Evolutionary conservation across 352 stramenopile species (phyloP), one percentile per base, ranked within the genome.

Genomic region (Pythium brachiatum): DNA sequence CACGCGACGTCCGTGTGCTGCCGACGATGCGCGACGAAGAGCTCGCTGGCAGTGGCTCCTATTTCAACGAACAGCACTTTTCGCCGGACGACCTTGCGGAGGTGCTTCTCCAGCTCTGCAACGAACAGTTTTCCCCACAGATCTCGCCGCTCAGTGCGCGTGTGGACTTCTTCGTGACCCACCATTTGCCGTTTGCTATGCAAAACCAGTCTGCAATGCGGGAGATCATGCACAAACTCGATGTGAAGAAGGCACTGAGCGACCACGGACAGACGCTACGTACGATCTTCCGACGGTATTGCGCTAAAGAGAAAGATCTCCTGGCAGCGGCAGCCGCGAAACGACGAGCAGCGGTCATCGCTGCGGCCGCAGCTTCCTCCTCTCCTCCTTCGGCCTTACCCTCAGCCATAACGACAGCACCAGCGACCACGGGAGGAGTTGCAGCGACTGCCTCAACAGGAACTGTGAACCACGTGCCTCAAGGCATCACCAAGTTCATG

Each of bases 211-310:
- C 75, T 44, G 72, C 81, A 21, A 72, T 90, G 53, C 79, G 78
- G 16, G 69, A 77, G n/a, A 27, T 85, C 20, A 76, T 88, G 72
- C 74, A 86, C 56, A 72, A 71, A 21, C 20, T 61, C 0, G 79
- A 89, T 34, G 69, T 90, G 12, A 87, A 87, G 64, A 73, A 74
- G 18, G 72, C 68, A 16, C 72, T 92, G n/a, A 47, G 39, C 1
- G 83, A 88, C 52, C 78, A 89, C 36, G 64, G 70, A 1, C 75
- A 81, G 47, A 84, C 72, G 16, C 78, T 90, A 16, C 75, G 77
- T 3, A 81, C 74, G 54, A 86, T 92, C 39, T 92, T 92, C 31
- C 81, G 81, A n/a, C 74, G 80, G 15, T 90, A 90, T 48, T 89
- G 76, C 34, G 79, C 78, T 12, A 90, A 89, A 25, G 79, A 89